A percentile compares a stretch with the other conserved stretches of the same genome.
phyloP scores from a whole-genome alignment of 129 eudicot species.

The Helichrysum umbraculigerum region DNA sequence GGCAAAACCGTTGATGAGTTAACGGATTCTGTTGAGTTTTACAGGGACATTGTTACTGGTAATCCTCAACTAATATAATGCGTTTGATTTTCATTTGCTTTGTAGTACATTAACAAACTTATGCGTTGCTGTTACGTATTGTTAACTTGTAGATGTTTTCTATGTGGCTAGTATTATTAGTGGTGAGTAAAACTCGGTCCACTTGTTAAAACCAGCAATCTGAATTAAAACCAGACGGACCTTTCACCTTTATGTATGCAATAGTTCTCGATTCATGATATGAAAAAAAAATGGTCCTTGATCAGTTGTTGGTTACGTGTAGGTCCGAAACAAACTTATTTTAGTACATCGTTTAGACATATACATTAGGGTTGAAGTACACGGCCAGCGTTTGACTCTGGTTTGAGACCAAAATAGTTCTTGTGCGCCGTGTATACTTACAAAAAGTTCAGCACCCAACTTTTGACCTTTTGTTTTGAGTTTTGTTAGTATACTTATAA shows the following conservation, averaged over 20 bases:
- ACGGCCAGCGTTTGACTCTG: neutral
- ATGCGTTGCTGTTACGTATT: neutral
- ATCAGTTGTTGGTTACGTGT: neutral
- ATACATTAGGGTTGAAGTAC: no score
- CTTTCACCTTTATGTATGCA: neutral
- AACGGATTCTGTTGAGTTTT: conserved; percentile 61
- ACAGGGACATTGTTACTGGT: conserved; percentile 69
- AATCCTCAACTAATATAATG: conserved; percentile 7
- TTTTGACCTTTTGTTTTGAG: neutral
- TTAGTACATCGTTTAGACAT: no score
- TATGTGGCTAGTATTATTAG: neutral
- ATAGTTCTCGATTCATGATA: no score
- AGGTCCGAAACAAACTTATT: neutral
- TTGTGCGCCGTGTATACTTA: no score
- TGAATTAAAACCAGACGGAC: neutral
- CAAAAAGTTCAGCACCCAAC: neutral
- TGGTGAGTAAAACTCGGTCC: neutral
- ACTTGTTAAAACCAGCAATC: neutral
- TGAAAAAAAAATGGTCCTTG: neutral
- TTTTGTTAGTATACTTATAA: no score
- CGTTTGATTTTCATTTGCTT: neutral
- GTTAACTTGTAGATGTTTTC: neutral
- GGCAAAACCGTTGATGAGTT: conserved; percentile 70
- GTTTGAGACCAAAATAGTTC: neutral
- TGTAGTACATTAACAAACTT: no score